Evolutionary conservation across 345 rosid genomes (phyloP).

Genomic region (Kandelia obovata): DNA sequence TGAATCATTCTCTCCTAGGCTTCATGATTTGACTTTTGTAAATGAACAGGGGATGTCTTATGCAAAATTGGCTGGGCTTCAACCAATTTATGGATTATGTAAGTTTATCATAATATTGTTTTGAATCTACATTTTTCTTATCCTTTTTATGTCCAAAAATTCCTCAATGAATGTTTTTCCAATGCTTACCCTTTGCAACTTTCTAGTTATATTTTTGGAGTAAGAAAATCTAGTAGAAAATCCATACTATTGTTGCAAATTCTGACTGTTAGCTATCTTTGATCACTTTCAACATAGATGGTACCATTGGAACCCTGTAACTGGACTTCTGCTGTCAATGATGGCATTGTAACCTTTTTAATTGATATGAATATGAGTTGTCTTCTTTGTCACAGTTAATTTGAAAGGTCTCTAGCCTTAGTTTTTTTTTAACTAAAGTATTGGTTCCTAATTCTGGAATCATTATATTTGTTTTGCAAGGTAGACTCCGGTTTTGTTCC

Average conservation of each 20-base stretch:
- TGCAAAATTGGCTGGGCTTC: slow-evolving; percentile 96
- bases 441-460: slow-evolving; percentile 9
- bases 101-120: slow-evolving; percentile 38
- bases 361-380: slow-evolving; percentile 3
- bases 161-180: background rate
- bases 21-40: slow-evolving; percentile 14
- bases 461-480: slow-evolving; percentile 27
- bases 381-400: background rate
- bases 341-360: background rate
- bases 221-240: no score
- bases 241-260: no score
- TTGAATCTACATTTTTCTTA: background rate
- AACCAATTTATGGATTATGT: slow-evolving; percentile 90
- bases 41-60: slow-evolving; percentile 94
- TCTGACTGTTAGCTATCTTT: no score
- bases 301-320: no score
- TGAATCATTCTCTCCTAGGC: no score
- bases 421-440: background rate
- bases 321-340: no score
- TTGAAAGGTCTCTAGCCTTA: background rate
- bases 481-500: slow-evolving; percentile 94
- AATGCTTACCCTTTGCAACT: background rate
- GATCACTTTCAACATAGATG: no score
- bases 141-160: background rate
- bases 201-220: background rate